Conservation (phyloP, 2,329 filamentous ascomycete species). For the Ceratocystis cacaofunesta region DNA sequence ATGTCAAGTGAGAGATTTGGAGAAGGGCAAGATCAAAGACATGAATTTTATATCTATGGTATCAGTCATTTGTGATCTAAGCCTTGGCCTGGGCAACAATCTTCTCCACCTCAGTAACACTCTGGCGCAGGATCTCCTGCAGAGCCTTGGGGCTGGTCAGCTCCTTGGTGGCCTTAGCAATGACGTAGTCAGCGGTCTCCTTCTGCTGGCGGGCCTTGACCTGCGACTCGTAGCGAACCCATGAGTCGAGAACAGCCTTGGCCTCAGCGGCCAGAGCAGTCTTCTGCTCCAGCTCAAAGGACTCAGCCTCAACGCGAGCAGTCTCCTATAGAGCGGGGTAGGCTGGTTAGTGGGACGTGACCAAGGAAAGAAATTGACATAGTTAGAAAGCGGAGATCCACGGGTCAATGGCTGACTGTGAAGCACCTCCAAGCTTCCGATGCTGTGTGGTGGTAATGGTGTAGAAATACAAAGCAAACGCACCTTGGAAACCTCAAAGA, state of each 20-base stretch:
- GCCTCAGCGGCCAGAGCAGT: constrained; percentile 85
- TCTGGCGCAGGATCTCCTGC: constrained; percentile 96
- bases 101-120: constrained; percentile 93
- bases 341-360: background rate
- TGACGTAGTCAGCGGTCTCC: constrained; percentile 84
- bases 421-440: background rate
- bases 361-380: background rate
- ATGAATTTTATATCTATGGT: background rate
- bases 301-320: constrained; percentile 85
- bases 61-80: background rate
- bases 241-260: constrained; percentile 90
- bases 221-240: constrained; percentile 96
- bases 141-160: constrained; percentile 94
- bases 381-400: background rate
- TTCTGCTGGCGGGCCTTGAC: constrained; percentile 98
- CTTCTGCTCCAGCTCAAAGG: constrained; percentile 93
- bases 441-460: too few species aligned
- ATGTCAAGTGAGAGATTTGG: background rate
- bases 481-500: constrained; percentile 98
- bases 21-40: background rate
- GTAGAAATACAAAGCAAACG: constrained; percentile 19
- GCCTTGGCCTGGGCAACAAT: constrained; percentile 22
- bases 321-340: constrained; percentile 54
- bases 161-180: constrained; percentile 97
- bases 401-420: background rate